Percentiles rank a stretch among this genome's conserved stretches.
Conservation (phyloP, 192 early-diverging fungal genomes). For the Dissophora globulifera region DNA sequence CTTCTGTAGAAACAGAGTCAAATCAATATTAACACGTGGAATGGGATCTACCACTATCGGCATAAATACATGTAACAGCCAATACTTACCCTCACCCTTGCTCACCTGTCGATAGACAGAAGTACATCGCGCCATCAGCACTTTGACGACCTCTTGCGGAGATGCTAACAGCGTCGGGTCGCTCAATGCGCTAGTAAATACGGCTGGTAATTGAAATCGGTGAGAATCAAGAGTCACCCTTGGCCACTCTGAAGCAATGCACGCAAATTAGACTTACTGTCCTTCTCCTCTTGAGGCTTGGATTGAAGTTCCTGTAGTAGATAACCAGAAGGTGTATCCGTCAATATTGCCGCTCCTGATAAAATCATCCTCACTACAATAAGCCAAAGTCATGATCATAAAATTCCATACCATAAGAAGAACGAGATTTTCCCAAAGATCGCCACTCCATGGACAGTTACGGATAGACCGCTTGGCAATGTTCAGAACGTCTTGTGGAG, state of each 20-base stretch:
- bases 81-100: slow-evolving; percentile 30
- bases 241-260: too few species aligned
- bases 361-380: not conserved
- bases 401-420: slow-evolving; percentile 17
- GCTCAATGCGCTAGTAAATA: slow-evolving; percentile 14
- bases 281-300: slow-evolving; percentile 19
- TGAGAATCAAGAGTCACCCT: too few species aligned
- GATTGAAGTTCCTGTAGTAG: slow-evolving; percentile 13
- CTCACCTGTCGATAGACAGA: slow-evolving; percentile 1
- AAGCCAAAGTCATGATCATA: not conserved
- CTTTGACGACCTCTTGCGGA: slow-evolving; percentile 34
- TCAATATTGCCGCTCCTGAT: not conserved
- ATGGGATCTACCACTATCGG: too few species aligned
- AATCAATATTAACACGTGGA: too few species aligned
- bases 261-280: too few species aligned
- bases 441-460: slow-evolving; percentile 82
- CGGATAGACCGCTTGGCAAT: slow-evolving; percentile 63
- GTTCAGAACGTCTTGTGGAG: slow-evolving; percentile 20
- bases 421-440: slow-evolving; percentile 60
- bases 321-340: too few species aligned
- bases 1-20: slow-evolving; percentile 4
- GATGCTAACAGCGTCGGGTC: slow-evolving; percentile 9
- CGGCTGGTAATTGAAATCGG: not conserved
- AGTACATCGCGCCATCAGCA: slow-evolving; percentile 13
- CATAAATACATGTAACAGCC: too few species aligned